Evolutionary conservation across 371 early-diverging fungal species (phyloP).

Genomic region (Mucor plumbeus): DNA sequence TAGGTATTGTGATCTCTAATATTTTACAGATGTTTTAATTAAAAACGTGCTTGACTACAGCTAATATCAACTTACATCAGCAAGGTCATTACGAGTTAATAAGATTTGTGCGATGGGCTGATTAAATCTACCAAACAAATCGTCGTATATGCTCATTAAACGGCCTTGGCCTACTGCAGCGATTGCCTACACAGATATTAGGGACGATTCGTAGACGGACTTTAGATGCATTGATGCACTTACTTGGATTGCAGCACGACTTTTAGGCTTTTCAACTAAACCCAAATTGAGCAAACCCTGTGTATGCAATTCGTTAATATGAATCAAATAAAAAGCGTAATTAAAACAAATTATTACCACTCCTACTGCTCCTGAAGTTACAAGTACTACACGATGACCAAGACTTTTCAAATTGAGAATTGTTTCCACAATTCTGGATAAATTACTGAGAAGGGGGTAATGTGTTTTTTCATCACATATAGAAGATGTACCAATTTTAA

Average conservation of each 20-base stretch:
- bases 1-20: conserved; percentile 89
- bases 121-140: conserved; percentile 88
- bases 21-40: not conserved
- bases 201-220: not conserved
- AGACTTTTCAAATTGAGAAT: conserved; percentile 74
- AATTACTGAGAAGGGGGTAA: conserved; percentile 83
- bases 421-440: conserved; percentile 89
- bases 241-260: conserved; percentile 83
- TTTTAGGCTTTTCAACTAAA: conserved; percentile 79
- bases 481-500: conserved; percentile 93
- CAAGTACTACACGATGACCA: conserved; percentile 90
- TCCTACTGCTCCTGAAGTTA: conserved; percentile 95
- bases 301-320: not conserved
- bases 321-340: conserved; percentile 30
- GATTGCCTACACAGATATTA: conserved; percentile 70
- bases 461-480: conserved; percentile 92
- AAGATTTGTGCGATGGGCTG: conserved; percentile 94
- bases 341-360: not conserved
- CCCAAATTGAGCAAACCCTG: conserved; percentile 80
- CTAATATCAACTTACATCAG: conserved; percentile 71
- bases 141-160: conserved; percentile 93
- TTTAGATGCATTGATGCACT: not conserved
- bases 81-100: conserved; percentile 88
- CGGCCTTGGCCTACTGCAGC: conserved; percentile 97
- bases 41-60: not conserved